Percentiles rank a stretch among this genome's conserved stretches.
Conservation (phyloP, 164 flowering plant species). For the Stephania cephalantha region DNA sequence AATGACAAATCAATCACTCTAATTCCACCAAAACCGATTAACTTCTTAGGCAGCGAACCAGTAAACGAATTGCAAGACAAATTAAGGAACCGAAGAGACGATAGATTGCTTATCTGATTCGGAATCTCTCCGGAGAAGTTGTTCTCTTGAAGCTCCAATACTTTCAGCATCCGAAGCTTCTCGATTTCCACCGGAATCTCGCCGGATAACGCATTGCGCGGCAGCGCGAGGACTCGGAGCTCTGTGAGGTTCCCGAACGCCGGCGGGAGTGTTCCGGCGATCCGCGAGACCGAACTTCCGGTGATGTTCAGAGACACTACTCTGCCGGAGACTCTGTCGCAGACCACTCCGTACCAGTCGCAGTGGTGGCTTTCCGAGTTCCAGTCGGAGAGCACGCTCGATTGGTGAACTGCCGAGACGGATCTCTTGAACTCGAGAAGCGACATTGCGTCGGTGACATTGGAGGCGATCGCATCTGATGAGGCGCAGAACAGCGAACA, state of each 20-base stretch:
- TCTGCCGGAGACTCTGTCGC: slow-evolving; percentile 32
- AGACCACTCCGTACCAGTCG: slow-evolving; percentile 48
- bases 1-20: slow-evolving; percentile 43
- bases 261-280: slow-evolving; percentile 33
- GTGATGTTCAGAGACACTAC: slow-evolving; percentile 32
- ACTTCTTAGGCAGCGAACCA: slow-evolving; percentile 39
- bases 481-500: slow-evolving; percentile 11
- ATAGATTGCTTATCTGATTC: slow-evolving; percentile 29
- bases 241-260: slow-evolving; percentile 36
- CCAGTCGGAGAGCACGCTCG: slow-evolving; percentile 38
- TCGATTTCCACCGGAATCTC: slow-evolving; percentile 48
- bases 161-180: slow-evolving; percentile 28
- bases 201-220: slow-evolving; percentile 40
- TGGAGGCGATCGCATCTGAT: slow-evolving; percentile 3
- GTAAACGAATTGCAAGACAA: slow-evolving; percentile 45
- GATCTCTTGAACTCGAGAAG: slow-evolving; percentile 42
- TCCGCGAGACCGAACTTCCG: slow-evolving; percentile 6
- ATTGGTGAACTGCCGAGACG: slow-evolving; percentile 27
- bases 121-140: slow-evolving; percentile 57
- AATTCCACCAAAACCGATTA: slow-evolving; percentile 35
- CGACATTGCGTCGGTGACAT: slow-evolving; percentile 26
- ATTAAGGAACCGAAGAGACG: slow-evolving; percentile 42
- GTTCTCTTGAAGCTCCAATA: slow-evolving; percentile 54
- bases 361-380: slow-evolving; percentile 30
- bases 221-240: slow-evolving; percentile 37